Conservation (phyloP, 371 early-diverging fungal species). For the Rhizomucor pusillus region DNA sequence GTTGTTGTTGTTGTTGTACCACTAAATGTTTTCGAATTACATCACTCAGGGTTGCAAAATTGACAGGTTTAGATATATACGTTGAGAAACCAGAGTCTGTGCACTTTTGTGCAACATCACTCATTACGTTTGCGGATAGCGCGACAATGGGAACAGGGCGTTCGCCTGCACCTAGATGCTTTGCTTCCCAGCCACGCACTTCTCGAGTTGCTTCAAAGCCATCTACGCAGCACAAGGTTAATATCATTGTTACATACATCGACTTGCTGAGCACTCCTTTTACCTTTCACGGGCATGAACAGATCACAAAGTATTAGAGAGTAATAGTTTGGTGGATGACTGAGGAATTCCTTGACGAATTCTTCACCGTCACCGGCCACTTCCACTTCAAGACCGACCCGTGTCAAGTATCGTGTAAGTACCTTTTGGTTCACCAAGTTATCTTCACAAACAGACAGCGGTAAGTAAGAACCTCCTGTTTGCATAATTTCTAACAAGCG, state of each 20-base stretch:
- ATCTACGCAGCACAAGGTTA: slow-evolving; percentile 28
- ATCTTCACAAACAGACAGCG: slow-evolving; percentile 36
- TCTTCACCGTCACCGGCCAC: slow-evolving; percentile 58
- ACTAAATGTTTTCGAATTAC: slow-evolving; percentile 49
- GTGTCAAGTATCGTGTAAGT: slow-evolving; percentile 44
- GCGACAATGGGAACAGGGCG: slow-evolving; percentile 58
- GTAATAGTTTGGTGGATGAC: slow-evolving; percentile 43
- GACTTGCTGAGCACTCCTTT: neutral
- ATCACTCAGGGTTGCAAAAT: slow-evolving; percentile 60
- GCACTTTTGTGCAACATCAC: slow-evolving; percentile 57
- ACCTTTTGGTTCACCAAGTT: slow-evolving; percentile 66
- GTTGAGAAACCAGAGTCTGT: slow-evolving; percentile 55
- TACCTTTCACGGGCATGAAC: slow-evolving; percentile 68
- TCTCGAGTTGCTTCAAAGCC: slow-evolving; percentile 61
- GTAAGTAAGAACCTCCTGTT: too few relatives aligned
- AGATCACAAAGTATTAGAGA: slow-evolving; percentile 59
- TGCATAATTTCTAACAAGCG: too few relatives aligned
- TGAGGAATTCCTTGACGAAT: slow-evolving; percentile 46
- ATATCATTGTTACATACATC: too few relatives aligned
- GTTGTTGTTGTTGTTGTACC: neutral
- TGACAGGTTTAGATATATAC: slow-evolving; percentile 66
- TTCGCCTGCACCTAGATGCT: slow-evolving; percentile 27
- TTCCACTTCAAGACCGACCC: slow-evolving; percentile 51
- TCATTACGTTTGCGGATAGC: slow-evolving; percentile 67
- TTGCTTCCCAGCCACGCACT: slow-evolving; percentile 56